Evolutionary conservation across 331 rosid species (phyloP), one percentile per base, ranked within the genome.

Genomic region (Telfairia occidentalis): DNA sequence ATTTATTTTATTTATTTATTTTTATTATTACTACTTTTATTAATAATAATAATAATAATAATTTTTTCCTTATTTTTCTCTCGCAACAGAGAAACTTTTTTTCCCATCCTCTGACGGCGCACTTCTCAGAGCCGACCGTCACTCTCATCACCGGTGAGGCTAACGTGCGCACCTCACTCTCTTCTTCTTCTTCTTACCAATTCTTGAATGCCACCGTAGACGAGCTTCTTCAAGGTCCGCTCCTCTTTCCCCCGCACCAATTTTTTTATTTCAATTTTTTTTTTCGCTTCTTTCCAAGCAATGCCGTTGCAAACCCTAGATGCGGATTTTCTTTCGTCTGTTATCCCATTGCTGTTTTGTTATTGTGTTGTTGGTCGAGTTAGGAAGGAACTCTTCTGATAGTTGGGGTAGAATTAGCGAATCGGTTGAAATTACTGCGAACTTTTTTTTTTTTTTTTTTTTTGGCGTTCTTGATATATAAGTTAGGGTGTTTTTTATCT

Each of bases 161-260:
- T 85, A 79, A 82, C 89, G 86, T 84, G 87, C 89, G 87, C 89
- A 78, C 81, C 45, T 84, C 87, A 49, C 77, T 78, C 76, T 46
- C 82, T 58, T 59, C 58, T 70, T 46, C 82, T 58, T 71, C 58
- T 7, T 70, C 24, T 15, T 35, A 64, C 29, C 82, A 21, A 83
- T 42, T 71, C 82, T 74, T 3, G 76, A 66, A 69, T 76, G 75
- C 71, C 65, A 70, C 67, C 83, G 7, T 72, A 74, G 50, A 52
- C 50, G 58, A 74, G 69, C 59, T 74, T 58, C 81, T 78, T 52
- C 76, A 21, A 60, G 46, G 74, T 74, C 46, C 63, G 7, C 84
- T 78, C 11, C 60, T 67, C 42, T 35, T 59, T 11, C 21, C 49
- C 10, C 15, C 49, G n/a, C n/a, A 64, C 29, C 77, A 28, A 72